Base-by-base conservation (phyloP, 495 filamentous ascomycete species). In the Aspergillus sparsus region DNA sequence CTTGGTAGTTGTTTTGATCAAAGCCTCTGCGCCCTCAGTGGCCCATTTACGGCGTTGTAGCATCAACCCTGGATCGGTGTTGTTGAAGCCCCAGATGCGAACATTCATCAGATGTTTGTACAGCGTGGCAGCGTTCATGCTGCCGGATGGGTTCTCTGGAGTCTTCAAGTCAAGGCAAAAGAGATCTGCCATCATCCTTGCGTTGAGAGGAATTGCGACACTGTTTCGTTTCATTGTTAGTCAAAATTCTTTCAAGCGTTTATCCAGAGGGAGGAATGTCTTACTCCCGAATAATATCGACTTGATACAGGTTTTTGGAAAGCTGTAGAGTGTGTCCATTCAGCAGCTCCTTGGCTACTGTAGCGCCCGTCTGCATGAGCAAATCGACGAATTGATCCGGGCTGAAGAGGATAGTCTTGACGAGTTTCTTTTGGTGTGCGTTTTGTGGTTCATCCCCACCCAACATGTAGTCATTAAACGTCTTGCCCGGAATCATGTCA, bases 401-500 rank as follows among this genome's bases (percentile, higher is more conserved):
- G 13, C 62, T 49, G 61, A 52, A 64, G 10, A 64, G 27, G 11
- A 54, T 42, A 36, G 61, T 49, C 16, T 49, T 35, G 18, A 60
- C 49, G 35, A 64, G 61, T 7, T 49, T 49, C 33, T 45, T 47
- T 34, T 66, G 61, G 1, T 41, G 35, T 9, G 62, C 33, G 35
- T 66, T 60, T 2, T 18, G 32, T 2, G 55, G 54, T 41, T 47
- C 31, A 47, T 64, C 63, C 11, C 49, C 63, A 18, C 47, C 33
- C 33, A 58, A 33, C 61, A 64, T 64, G n/a, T 32, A 67, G 15
- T 37, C 16, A 36, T 41, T 34, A 45, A 50, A 61, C 15, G 56
- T 50, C 33, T 52, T 64, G 5, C 54, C 53, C 12, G 61, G 50
- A 27, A 27, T 27, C 32, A 67, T 53, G 52, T 67, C 64, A 15